Evolutionary conservation across 257 asterid genomes (phyloP).

Genomic region (Solanum infundibuliforme): DNA sequence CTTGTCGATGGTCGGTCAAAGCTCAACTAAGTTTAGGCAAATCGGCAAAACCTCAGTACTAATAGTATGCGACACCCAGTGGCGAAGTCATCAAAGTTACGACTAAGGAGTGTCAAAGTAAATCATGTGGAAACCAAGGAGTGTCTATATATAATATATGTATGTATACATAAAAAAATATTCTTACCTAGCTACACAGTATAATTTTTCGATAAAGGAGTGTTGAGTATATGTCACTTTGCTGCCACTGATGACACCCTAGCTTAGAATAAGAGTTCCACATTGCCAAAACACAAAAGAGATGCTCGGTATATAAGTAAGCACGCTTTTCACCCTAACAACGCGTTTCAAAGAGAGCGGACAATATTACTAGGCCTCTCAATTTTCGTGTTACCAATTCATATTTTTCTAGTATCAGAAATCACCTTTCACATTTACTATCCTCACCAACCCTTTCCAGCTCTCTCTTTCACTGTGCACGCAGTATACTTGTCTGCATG

Average conservation of each 20-base stretch:
- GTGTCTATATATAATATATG: neutral
- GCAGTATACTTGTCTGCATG: neutral
- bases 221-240: neutral
- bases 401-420: neutral
- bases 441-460: slow-evolving; percentile 22
- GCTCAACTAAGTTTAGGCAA: neutral
- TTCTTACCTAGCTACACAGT: neutral
- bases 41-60: neutral
- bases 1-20: neutral
- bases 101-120: neutral
- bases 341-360: neutral
- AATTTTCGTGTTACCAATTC: neutral
- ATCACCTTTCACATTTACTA: slow-evolving; percentile 27
- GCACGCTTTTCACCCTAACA: neutral
- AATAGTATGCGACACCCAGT: neutral
- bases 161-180: too few relatives aligned
- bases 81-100: neutral
- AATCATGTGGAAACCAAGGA: neutral
- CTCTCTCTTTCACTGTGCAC: neutral
- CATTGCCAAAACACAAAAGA: neutral
- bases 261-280: neutral
- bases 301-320: neutral
- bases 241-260: neutral
- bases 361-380: neutral
- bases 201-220: neutral